Evolutionary conservation across 1,139 yeast species (phyloP), one percentile per base, ranked within the genome.

Genomic region (Geotrichum phurueaensis): DNA sequence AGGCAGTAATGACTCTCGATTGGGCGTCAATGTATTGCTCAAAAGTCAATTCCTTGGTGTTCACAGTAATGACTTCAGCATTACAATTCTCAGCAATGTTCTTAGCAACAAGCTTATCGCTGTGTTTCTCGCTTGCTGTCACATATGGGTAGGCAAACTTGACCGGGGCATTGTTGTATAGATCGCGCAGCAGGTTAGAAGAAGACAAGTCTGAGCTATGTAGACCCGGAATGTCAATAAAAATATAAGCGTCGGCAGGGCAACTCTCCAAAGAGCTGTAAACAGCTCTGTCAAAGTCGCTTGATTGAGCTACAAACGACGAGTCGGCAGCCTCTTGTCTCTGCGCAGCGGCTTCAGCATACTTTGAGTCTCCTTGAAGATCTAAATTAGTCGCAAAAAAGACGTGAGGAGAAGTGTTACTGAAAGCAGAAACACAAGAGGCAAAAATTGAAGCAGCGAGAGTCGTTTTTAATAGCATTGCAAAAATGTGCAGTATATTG

Each of bases 181-280:
- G 62, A 47, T 65, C 60, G 53, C 65, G 60, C 60, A 75, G 65
- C 65, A 67, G 51, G 57, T 68, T 63, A 13, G 68, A 62, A 53
- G 60, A 61, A 25, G 66, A 65, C 43, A 76, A 60, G 64, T 74
- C 76, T 29, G 73, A 65, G 53, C 71, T 71, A 51, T 67, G 69
- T 49, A 73, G 68, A 20, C 73, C 72, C 23, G 74, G 75, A 64
- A 76, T 76, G 60, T 68, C 65, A 36, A 76, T 74, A 49, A 76
- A 65, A 49, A 76, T 66, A 63, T 75, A 76, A 13, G 76, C 71
- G 64, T 74, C 76, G 62, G 75, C 75, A 7, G 68, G 65, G 65
- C 78, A 75, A 18, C 64, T 66, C 18, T 65, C 61, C 33, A 70
- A 62, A 20, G 70, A 66, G 54, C 65, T 56, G 48, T 51, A 57